Percentiles rank a stretch among this genome's conserved stretches.
Evolutionary conservation across 2,329 filamentous ascomycete genomes (phyloP).

Genomic region (Trichothecium roseum): DNA sequence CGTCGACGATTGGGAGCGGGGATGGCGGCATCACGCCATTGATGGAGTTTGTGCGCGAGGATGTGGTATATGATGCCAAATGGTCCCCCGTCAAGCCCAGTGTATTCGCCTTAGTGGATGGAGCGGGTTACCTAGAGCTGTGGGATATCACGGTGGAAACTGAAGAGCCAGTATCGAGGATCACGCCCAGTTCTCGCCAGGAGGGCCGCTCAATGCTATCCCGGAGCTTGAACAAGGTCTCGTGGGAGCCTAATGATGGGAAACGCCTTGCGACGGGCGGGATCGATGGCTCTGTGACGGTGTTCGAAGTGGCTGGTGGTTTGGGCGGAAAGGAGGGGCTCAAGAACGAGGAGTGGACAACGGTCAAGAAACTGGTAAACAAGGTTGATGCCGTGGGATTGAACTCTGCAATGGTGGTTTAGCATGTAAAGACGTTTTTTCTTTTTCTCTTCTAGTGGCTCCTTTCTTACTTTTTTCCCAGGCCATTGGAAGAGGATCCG

Average conservation of each 20-base stretch:
- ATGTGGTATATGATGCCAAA: conserved; percentile 89
- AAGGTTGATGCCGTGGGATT: conserved; percentile 56
- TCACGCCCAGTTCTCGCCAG: conserved; percentile 58
- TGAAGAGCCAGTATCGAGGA: conserved; percentile 79
- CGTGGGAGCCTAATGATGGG: conserved; percentile 88
- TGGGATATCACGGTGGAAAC: conserved; percentile 92
- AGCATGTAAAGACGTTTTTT: conserved; percentile 5
- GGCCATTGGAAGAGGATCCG: too few species aligned
- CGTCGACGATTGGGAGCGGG: conserved; percentile 45
- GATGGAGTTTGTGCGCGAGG: conserved; percentile 85
- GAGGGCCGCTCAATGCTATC: conserved; percentile 60
- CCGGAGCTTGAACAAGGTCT: conserved; percentile 84
- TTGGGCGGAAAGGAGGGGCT: conserved; percentile 76
- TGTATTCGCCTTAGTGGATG: conserved; percentile 90
- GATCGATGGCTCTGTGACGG: conserved; percentile 78
- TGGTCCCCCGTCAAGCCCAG: conserved; percentile 94
- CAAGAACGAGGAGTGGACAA: conserved; percentile 83
- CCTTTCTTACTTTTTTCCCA: too few species aligned
- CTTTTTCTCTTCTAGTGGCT: too few species aligned
- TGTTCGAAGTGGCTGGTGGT: conserved; percentile 83
- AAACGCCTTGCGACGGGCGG: conserved; percentile 81
- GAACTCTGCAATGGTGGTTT: conserved; percentile 34
- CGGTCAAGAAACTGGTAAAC: conserved; percentile 79
- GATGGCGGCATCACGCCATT: conserved; percentile 58
- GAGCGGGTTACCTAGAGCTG: conserved; percentile 81